Evolutionary conservation across 2,329 filamentous ascomycete genomes (phyloP).

Genomic region (Ophiocordyceps camponoti-floridani): DNA sequence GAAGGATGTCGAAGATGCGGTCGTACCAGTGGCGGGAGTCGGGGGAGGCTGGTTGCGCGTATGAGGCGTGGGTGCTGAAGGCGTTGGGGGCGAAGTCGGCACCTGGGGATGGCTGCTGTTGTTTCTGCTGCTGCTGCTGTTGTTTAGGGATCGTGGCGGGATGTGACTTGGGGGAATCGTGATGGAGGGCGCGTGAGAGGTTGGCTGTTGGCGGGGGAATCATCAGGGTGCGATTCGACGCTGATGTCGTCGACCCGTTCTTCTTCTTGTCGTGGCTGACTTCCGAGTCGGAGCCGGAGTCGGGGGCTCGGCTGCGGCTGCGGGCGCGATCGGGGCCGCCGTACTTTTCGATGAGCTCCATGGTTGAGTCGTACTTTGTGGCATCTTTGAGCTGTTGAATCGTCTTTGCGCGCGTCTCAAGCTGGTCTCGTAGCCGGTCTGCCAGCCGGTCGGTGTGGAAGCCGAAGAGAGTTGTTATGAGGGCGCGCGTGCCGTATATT

Average conservation of each 20-base stretch:
- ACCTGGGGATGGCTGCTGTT: constrained; percentile 9
- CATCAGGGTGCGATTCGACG: constrained; percentile 24
- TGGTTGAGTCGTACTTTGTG: constrained; percentile 89
- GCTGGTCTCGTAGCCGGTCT: constrained; percentile 51
- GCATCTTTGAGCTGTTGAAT: constrained; percentile 90
- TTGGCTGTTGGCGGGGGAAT: constrained; percentile 46
- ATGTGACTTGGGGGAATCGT: constrained; percentile 2
- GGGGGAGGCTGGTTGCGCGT: constrained; percentile 3
- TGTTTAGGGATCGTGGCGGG: not conserved
- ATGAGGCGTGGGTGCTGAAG: constrained; percentile 7
- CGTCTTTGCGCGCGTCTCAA: constrained; percentile 65
- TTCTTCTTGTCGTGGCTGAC: not conserved
- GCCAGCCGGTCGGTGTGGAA: constrained; percentile 60
- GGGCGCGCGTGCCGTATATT: constrained; percentile 59
- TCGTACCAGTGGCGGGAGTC: constrained; percentile 71
- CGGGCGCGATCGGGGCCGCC: constrained; percentile 43
- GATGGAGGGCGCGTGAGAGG: constrained; percentile 25
- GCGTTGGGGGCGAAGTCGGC: constrained; percentile 65
- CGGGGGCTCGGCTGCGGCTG: constrained; percentile 1
- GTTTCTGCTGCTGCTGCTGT: not conserved
- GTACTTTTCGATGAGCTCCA: constrained; percentile 88
- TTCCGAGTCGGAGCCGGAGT: constrained; percentile 1
- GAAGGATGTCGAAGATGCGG: constrained; percentile 72
- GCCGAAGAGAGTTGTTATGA: constrained; percentile 55
- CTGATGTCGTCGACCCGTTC: constrained; percentile 4